Base-by-base conservation (phyloP, 2,329 filamentous ascomycete genomes). In the Phialophora verrucosa region DNA sequence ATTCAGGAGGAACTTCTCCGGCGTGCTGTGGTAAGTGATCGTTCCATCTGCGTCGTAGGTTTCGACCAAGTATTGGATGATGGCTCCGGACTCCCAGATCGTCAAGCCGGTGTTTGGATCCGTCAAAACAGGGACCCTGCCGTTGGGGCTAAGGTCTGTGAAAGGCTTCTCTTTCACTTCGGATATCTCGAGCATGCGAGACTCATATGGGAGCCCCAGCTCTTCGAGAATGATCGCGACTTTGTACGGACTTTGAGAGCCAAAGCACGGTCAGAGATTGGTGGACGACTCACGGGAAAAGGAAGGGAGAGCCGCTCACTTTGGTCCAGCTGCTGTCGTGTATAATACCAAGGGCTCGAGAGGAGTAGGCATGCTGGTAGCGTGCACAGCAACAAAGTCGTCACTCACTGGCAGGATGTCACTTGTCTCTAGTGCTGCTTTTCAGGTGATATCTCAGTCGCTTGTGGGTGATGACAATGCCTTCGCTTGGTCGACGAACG, bases 11-110 rank as follows among this genome's bases (percentile, higher is more conserved):
- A 77, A 79, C 58, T 73, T 73, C 42, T 82, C 79, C 2, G 75
- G 73, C 5, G 70, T 73, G 0, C 70, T 53, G 10, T 44, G 17
- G 67, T 79, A 82, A 47, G 75, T 77, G 31, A 83, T 63, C 55
- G 75, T 77, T 49, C 75, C 67, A 0, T 77, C 71, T 25, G 71
- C 78, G 70, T 84, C 81, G 74, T 84, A 50, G 11, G 12, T 10
- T 11, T 44, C 25, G 25, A 51, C 25, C 29, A 54, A 59, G 32
- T 29, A 61, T 14, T 53, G 25, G 44, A 42, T 42, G 58, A 51
- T 38, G 7, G 23, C 25, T 3, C 25, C 42, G 44, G 31, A 60
- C 38, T 79, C 80, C 57, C 57, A 60, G 25, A 60, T 25, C 42
- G 57, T 50, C 12, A 78, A 79, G 79, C 64, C 59, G 7, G 76